Conservation (phyloP, 352 stramenopile species). For the Aphanomyces invadans region DNA sequence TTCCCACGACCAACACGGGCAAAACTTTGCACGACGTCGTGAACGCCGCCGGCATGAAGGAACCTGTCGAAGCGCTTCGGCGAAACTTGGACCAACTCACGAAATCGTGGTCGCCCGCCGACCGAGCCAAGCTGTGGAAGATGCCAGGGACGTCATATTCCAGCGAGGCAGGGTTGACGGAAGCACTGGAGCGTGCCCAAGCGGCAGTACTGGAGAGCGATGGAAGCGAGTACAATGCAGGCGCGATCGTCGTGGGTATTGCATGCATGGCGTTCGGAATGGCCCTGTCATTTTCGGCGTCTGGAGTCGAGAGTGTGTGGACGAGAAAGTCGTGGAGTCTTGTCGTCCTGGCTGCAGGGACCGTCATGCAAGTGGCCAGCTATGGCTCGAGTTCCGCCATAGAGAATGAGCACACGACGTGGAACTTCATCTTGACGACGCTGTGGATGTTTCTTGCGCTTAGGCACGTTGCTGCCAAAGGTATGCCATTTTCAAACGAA, state of each 20-base stretch:
- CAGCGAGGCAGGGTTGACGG: too few relatives aligned
- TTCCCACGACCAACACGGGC: constrained; percentile 58
- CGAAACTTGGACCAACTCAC: constrained; percentile 58
- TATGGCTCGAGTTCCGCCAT: constrained; percentile 80
- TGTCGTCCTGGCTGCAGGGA: constrained; percentile 23
- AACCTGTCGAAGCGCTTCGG: constrained; percentile 31
- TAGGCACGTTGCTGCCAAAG: neutral
- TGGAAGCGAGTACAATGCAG: constrained; percentile 63
- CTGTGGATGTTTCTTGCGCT: constrained; percentile 30
- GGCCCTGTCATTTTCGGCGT: too few relatives aligned
- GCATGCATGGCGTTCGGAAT: neutral
- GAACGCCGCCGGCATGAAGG: constrained; percentile 25
- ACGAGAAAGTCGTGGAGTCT: too few relatives aligned
- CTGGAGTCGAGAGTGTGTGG: too few relatives aligned
- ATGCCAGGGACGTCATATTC: neutral
- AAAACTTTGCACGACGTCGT: constrained; percentile 58
- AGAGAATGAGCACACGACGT: constrained; percentile 83
- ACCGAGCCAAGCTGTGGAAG: constrained; percentile 28
- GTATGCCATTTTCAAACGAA: constrained; percentile 18
- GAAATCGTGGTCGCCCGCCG: constrained; percentile 40
- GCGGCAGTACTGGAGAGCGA: constrained; percentile 47
- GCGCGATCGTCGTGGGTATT: constrained; percentile 30
- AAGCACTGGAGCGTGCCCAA: constrained; percentile 44
- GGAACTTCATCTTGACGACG: constrained; percentile 63
- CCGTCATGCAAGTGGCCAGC: constrained; percentile 45